A percentile compares a stretch with the other conserved stretches of the same genome.
phyloP scores from a whole-genome alignment of 228 moss, liverwort and hornwort species.

The Sphagnum fallax region DNA sequence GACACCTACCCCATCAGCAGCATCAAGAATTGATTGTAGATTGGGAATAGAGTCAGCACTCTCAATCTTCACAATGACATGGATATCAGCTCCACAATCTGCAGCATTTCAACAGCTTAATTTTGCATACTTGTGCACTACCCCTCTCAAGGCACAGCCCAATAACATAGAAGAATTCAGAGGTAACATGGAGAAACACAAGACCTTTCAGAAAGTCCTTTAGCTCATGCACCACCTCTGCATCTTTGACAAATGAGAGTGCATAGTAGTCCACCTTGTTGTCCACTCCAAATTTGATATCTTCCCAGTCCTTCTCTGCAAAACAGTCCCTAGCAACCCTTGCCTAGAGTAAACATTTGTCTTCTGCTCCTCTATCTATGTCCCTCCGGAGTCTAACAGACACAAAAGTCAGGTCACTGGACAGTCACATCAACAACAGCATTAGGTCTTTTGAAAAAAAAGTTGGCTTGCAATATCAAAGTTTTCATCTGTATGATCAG shows the following conservation, averaged over 20 bases:
- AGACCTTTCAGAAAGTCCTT: conserved; percentile 80
- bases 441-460: too few relatives aligned
- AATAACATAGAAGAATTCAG: background rate
- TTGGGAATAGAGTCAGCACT: conserved; percentile 97
- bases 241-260: conserved; percentile 91
- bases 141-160: too few relatives aligned
- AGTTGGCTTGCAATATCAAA: too few relatives aligned
- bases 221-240: conserved; percentile 88
- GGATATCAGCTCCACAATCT: conserved; percentile 72
- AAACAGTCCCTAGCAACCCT: background rate
- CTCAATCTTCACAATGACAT: conserved; percentile 98
- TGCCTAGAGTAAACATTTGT: too few relatives aligned
- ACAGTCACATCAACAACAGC: too few relatives aligned
- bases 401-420: too few relatives aligned
- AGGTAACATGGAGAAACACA: background rate
- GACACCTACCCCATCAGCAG: conserved; percentile 78
- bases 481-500: too few relatives aligned
- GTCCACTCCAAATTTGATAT: conserved; percentile 97
- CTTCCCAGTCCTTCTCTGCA: conserved; percentile 99
- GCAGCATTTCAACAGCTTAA: background rate
- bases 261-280: conserved; percentile 96
- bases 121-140: background rate
- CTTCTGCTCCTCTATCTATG: too few relatives aligned
- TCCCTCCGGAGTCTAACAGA: too few relatives aligned
- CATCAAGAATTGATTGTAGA: conserved; percentile 89